Percentiles rank a stretch among this genome's conserved stretches.
Evolutionary conservation across 768 basidiomycete genomes (phyloP).

Genomic region (Dictyophora rubrovolvata): DNA sequence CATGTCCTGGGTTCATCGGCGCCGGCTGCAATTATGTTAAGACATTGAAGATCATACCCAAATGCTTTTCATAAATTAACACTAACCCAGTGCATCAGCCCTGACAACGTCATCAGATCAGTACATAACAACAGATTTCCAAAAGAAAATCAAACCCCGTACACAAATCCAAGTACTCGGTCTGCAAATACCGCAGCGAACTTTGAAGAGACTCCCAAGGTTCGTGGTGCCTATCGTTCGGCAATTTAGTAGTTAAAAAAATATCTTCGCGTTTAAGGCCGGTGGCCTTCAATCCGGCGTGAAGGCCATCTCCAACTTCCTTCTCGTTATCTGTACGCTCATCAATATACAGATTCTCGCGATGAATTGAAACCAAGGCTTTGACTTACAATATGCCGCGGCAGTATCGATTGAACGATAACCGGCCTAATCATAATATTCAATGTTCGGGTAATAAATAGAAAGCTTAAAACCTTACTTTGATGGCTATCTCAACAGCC

Average conservation of each 20-base stretch:
- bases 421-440: constrained; percentile 32
- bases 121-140: not conserved
- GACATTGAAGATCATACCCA: constrained; percentile 8
- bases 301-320: constrained; percentile 48
- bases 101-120: constrained; percentile 22
- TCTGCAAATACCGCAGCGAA: constrained; percentile 59
- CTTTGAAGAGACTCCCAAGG: constrained; percentile 50
- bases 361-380: constrained; percentile 14
- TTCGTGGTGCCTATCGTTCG: constrained; percentile 50
- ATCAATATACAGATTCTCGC: not conserved
- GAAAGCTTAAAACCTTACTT: not conserved
- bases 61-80: constrained; percentile 31
- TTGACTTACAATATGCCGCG: constrained; percentile 20
- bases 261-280: constrained; percentile 72
- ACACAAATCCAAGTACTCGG: constrained; percentile 66
- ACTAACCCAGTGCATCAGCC: constrained; percentile 75
- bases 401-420: constrained; percentile 71
- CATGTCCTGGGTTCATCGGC: not conserved
- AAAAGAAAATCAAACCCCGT: constrained; percentile 17
- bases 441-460: not conserved
- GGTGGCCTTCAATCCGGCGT: constrained; percentile 58
- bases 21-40: not conserved
- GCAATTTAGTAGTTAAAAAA: constrained; percentile 69
- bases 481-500: constrained; percentile 42
- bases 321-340: constrained; percentile 46